Evolutionary conservation across 2,329 filamentous ascomycete genomes (phyloP).

Genomic region (Colletotrichum musae): DNA sequence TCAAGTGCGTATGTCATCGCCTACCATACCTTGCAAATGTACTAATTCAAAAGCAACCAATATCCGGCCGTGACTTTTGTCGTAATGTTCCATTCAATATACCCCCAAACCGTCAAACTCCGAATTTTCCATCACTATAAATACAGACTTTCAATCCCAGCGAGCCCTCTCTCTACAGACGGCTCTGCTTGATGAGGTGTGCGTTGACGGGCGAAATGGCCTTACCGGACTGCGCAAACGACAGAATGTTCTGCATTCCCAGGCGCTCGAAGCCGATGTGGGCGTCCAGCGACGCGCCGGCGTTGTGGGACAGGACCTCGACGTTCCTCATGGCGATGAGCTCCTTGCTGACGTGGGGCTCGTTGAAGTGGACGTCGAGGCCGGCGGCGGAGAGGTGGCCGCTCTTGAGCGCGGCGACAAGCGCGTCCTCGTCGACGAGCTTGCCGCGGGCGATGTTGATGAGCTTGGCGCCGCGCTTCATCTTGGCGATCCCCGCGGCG

Average conservation of each 20-base stretch:
- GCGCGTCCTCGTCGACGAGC: conserved; percentile 79
- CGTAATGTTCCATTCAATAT: neutral
- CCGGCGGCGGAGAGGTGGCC: conserved; percentile 76
- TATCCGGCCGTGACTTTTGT: neutral
- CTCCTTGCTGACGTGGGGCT: conserved; percentile 60
- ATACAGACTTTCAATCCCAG: conserved; percentile 1
- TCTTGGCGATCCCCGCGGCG: conserved; percentile 73
- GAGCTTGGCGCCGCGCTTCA: conserved; percentile 77
- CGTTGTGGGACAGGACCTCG: conserved; percentile 37
- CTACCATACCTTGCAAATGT: too few species aligned
- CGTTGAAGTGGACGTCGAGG: conserved; percentile 80
- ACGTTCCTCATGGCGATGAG: conserved; percentile 37
- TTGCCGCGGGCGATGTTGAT: conserved; percentile 81
- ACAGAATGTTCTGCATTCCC: conserved; percentile 36
- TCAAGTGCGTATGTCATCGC: too few species aligned
- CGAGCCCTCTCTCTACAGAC: conserved; percentile 2
- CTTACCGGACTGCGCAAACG: conserved; percentile 29
- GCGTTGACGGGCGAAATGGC: conserved; percentile 34
- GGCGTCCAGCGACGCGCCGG: conserved; percentile 33
- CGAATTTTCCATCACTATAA: conserved; percentile 12
- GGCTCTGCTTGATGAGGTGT: conserved; percentile 37
- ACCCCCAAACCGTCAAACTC: conserved; percentile 5
- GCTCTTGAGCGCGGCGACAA: conserved; percentile 75
- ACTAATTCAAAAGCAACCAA: too few species aligned
- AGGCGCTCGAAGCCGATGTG: conserved; percentile 38